Evolutionary conservation across 2,329 filamentous ascomycete genomes (phyloP).

Genomic region (Cordyceps sp.): DNA sequence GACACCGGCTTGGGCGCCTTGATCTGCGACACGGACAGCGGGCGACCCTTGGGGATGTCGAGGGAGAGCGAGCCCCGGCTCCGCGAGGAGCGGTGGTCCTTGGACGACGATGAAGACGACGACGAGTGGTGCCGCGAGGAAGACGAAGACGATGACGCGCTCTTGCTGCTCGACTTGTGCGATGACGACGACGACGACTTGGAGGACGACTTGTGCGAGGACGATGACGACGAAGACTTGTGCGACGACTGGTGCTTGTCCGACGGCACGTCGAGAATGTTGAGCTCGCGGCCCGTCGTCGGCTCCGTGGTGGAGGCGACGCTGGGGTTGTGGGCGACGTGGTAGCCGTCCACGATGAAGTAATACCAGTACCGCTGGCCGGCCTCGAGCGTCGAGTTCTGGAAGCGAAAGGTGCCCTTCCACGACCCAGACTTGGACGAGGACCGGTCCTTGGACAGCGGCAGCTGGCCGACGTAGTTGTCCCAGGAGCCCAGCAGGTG

Average conservation of each 20-base stretch:
- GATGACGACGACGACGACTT: constrained; percentile 22
- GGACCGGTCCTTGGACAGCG: constrained; percentile 74
- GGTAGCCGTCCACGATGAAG: constrained; percentile 99
- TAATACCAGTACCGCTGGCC: constrained; percentile 99
- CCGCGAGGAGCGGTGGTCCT: constrained; percentile 23
- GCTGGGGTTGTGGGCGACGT: constrained; percentile 90
- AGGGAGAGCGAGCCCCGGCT: constrained; percentile 33
- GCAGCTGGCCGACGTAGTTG: constrained; percentile 87
- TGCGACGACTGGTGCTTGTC: constrained; percentile 11
- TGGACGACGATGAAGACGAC: constrained; percentile 25
- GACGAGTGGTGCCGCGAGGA: constrained; percentile 9
- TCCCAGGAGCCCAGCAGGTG: constrained; percentile 98
- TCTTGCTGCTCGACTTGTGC: constrained; percentile 5
- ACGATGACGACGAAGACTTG: constrained; percentile 24
- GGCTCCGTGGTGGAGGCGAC: constrained; percentile 81
- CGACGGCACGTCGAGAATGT: constrained; percentile 83
- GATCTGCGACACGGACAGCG: constrained; percentile 78
- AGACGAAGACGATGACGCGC: constrained; percentile 12
- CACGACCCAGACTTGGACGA: constrained; percentile 78
- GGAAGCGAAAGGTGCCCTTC: constrained; percentile 95
- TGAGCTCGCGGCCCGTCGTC: constrained; percentile 90
- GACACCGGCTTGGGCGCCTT: constrained; percentile 78
- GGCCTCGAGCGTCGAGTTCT: constrained; percentile 68
- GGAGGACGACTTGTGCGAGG: constrained; percentile 11
- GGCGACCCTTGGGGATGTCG: constrained; percentile 76